Conservation (phyloP, 306 rosid species). For the Cicer arietinum region DNA sequence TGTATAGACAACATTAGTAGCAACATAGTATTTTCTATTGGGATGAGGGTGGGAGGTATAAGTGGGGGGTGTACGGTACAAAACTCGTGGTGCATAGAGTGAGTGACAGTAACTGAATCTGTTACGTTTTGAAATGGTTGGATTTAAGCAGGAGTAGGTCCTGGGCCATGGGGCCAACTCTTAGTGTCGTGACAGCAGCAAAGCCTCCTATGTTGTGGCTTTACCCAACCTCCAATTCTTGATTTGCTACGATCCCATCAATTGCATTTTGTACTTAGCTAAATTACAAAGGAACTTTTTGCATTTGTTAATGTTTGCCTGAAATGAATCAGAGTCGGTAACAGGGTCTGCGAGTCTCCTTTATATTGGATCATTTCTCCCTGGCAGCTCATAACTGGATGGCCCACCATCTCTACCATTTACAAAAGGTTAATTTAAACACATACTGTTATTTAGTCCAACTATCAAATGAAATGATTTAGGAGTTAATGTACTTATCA, state of each 20-base stretch:
- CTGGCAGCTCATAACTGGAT: conserved; percentile 11
- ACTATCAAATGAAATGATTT: too few relatives aligned
- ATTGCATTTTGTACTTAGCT: conserved; percentile 1
- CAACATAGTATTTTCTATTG: too few relatives aligned
- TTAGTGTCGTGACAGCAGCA: conserved; percentile 38
- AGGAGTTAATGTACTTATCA: too few relatives aligned
- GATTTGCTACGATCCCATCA: background rate
- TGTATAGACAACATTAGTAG: too few relatives aligned
- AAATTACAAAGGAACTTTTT: background rate
- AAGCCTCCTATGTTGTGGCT: conserved; percentile 55
- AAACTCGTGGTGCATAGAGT: too few relatives aligned
- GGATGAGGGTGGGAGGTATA: too few relatives aligned
- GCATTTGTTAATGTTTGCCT: background rate
- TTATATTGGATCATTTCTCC: background rate
- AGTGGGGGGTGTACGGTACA: too few relatives aligned
- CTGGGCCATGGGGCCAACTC: conserved; percentile 48
- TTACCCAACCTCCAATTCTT: conserved; percentile 24
- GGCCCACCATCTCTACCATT: background rate
- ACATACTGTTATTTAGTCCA: too few relatives aligned
- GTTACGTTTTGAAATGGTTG: too few relatives aligned
- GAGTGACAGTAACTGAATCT: too few relatives aligned
- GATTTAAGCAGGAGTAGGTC: conserved; percentile 35
- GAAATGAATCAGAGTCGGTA: background rate
- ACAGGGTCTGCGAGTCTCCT: background rate
- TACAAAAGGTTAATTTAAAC: too few relatives aligned